Conservation (phyloP, 2,329 filamentous ascomycete genomes). For the Fusarium sp. region DNA sequence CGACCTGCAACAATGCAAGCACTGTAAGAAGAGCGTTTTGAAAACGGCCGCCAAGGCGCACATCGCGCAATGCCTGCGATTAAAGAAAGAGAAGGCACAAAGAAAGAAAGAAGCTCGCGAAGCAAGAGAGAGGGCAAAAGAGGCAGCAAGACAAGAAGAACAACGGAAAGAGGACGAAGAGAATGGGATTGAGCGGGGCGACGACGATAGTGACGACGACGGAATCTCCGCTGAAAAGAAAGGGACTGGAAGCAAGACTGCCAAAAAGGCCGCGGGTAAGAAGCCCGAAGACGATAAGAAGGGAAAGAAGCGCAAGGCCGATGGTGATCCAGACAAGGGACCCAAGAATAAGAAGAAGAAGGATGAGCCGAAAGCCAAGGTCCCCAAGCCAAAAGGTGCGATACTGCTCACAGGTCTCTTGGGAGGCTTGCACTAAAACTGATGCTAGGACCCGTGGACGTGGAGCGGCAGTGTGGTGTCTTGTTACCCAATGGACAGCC, state of each 20-base stretch:
- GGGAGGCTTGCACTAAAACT: slow-evolving; percentile 20
- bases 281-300: slow-evolving; percentile 73
- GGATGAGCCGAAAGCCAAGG: slow-evolving; percentile 85
- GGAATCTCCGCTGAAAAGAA: slow-evolving; percentile 55
- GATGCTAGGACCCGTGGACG: slow-evolving; percentile 78
- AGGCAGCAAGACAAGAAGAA: slow-evolving; percentile 66
- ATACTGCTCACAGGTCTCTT: background rate
- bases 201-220: slow-evolving; percentile 57
- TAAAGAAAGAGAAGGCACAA: slow-evolving; percentile 83
- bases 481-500: slow-evolving; percentile 83
- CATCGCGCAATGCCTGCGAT: slow-evolving; percentile 81
- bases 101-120: slow-evolving; percentile 79
- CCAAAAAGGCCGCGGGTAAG: slow-evolving; percentile 72
- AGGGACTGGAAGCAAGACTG: slow-evolving; percentile 50
- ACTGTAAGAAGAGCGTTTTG: slow-evolving; percentile 89
- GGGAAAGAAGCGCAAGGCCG: slow-evolving; percentile 81
- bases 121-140: slow-evolving; percentile 71
- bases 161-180: slow-evolving; percentile 60
- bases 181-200: slow-evolving; percentile 58
- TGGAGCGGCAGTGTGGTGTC: slow-evolving; percentile 93
- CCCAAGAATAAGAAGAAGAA: slow-evolving; percentile 95
- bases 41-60: slow-evolving; percentile 79
- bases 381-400: slow-evolving; percentile 81
- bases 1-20: slow-evolving; percentile 87
- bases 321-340: slow-evolving; percentile 79